Conservation (phyloP, 345 rosid genomes). For the Psidium friedrichsthalianum region DNA sequence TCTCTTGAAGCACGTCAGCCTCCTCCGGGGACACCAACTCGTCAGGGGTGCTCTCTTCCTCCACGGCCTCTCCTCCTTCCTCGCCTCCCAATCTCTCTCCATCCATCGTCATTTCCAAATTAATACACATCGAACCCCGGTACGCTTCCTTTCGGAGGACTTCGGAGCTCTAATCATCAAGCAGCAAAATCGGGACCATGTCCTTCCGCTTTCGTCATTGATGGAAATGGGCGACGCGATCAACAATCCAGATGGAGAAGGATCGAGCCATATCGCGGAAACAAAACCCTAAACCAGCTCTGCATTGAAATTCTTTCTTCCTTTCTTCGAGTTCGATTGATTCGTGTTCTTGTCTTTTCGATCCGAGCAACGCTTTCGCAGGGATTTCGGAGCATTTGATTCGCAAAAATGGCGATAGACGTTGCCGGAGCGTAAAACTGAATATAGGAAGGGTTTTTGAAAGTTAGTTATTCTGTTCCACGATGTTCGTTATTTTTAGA, state of each 20-base stretch:
- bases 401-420: background rate
- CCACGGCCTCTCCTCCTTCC: constrained; percentile 16
- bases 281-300: background rate
- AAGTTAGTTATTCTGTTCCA: background rate
- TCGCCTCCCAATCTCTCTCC: constrained; percentile 7
- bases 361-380: background rate
- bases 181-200: background rate
- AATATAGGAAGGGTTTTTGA: background rate
- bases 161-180: background rate
- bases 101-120: constrained; percentile 23
- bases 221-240: background rate
- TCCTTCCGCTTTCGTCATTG: background rate
- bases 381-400: background rate
- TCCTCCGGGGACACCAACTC: background rate
- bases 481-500: background rate
- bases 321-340: background rate
- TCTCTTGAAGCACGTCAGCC: constrained; percentile 25
- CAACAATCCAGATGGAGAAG: background rate
- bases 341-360: background rate
- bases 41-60: background rate
- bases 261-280: background rate
- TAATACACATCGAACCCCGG: background rate
- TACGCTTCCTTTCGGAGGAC: background rate
- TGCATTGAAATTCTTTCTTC: background rate
- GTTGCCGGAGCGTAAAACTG: background rate